Evolutionary conservation across 1,139 yeast genomes (phyloP).

Genomic region (Lodderomyces orthopsilosis): DNA sequence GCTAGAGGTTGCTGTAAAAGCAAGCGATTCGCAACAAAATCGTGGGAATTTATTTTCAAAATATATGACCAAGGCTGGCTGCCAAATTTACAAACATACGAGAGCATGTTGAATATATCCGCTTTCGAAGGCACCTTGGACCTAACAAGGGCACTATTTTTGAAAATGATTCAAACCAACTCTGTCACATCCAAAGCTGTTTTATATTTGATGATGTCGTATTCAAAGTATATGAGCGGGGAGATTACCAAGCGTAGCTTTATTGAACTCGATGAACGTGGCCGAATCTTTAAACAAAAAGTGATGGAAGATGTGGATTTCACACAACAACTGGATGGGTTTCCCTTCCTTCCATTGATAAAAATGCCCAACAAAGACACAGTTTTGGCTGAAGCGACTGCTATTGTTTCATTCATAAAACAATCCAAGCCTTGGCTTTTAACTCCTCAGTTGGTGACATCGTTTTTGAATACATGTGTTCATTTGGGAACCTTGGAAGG

Average conservation of each 20-base stretch:
- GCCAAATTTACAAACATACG: constrained; percentile 54
- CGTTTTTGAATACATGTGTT: constrained; percentile 49
- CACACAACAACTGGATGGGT: constrained; percentile 24
- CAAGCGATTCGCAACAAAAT: constrained; percentile 45
- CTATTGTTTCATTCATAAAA: constrained; percentile 62
- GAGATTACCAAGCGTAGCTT: background rate
- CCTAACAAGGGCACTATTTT: constrained; percentile 69
- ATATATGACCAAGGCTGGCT: constrained; percentile 53
- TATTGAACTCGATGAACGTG: constrained; percentile 42
- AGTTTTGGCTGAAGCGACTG: constrained; percentile 72
- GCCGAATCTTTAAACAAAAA: constrained; percentile 46
- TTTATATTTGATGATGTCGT: constrained; percentile 55
- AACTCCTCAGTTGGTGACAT: constrained; percentile 40
- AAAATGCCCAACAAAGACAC: constrained; percentile 40
- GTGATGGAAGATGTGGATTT: constrained; percentile 31
- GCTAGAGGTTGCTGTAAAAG: constrained; percentile 70
- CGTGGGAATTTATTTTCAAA: constrained; percentile 79
- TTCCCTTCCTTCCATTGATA: constrained; percentile 69
- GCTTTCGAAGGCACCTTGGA: constrained; percentile 78
- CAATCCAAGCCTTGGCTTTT: constrained; percentile 42
- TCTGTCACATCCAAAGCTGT: constrained; percentile 43
- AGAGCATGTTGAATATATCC: constrained; percentile 69
- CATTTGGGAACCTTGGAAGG: background rate
- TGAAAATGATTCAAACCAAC: constrained; percentile 46
- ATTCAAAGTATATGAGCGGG: constrained; percentile 42